phyloP scores from a whole-genome alignment of 371 early-diverging fungal genomes.

The Catenaria anguillulae region DNA sequence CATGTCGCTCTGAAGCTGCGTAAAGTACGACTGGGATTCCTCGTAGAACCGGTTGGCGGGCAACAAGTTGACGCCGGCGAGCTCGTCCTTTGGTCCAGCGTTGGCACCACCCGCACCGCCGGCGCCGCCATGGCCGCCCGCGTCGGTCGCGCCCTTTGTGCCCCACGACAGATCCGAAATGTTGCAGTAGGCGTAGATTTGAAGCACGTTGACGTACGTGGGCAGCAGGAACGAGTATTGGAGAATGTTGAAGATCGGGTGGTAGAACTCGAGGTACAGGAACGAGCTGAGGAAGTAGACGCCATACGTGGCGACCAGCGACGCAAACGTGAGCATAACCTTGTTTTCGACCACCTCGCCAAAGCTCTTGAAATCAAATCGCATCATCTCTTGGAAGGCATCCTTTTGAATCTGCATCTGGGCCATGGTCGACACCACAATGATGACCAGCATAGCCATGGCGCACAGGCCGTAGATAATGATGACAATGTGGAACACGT shows the following conservation, averaged over 20 bases:
- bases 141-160: slow-evolving; percentile 68
- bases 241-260: slow-evolving; percentile 73
- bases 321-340: slow-evolving; percentile 37
- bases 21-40: slow-evolving; percentile 5
- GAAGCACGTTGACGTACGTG: slow-evolving; percentile 50
- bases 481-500: slow-evolving; percentile 45
- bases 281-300: slow-evolving; percentile 63
- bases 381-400: neutral
- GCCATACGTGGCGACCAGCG: slow-evolving; percentile 65
- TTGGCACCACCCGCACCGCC: slow-evolving; percentile 35
- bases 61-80: neutral
- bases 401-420: neutral
- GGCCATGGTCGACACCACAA: neutral
- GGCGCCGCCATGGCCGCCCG: slow-evolving; percentile 46
- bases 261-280: slow-evolving; percentile 67
- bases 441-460: slow-evolving; percentile 50
- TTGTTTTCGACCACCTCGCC: neutral
- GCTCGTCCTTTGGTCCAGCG: slow-evolving; percentile 24
- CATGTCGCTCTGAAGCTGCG: slow-evolving; percentile 3
- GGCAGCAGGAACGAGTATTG: slow-evolving; percentile 77
- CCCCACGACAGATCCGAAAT: slow-evolving; percentile 56
- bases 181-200: slow-evolving; percentile 82
- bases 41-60: neutral
- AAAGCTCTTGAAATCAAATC: neutral
- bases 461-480: slow-evolving; percentile 56